These are phyloP conservation scores for Umbelopsis vinacea DNA, from an alignment of 192 early-diverging fungal genomes.

Conservation along the genomic window DNA sequence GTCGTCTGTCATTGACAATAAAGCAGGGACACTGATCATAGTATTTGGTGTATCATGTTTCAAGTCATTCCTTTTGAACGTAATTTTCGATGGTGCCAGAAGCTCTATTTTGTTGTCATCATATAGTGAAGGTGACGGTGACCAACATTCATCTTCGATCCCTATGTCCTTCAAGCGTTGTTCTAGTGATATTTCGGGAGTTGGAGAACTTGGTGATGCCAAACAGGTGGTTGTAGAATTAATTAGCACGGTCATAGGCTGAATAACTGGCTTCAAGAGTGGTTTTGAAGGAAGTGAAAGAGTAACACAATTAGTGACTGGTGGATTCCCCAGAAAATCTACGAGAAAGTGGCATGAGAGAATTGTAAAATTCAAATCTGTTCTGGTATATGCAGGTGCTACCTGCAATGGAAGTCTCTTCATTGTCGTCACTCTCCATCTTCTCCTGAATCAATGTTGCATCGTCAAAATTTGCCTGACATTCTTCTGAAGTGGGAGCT, in stretches of 20 bases:
- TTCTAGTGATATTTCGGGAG: not conserved
- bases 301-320: not conserved
- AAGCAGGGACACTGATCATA: too few species aligned
- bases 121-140: not conserved
- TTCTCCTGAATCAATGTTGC: not conserved
- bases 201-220: not conserved
- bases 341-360: not conserved
- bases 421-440: not conserved
- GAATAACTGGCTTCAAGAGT: not conserved
- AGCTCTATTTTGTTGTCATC: not conserved
- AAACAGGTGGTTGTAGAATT: not conserved
- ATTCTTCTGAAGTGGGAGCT: not conserved
- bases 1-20: too few species aligned
- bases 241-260: not conserved
- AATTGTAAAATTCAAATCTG: not conserved
- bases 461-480: not conserved
- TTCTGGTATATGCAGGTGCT: not conserved
- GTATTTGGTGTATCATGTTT: too few species aligned
- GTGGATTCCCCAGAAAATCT: not conserved
- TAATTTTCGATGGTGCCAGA: not conserved
- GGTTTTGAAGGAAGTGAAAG: not conserved
- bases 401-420: not conserved
- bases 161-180: not conserved
- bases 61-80: not conserved
- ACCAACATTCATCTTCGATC: conserved; percentile 6